A percentile compares a stretch with the other conserved stretches of the same genome.
phyloP scores from a whole-genome alignment of 495 filamentous ascomycete species.

The Penicillium maclennaniae region DNA sequence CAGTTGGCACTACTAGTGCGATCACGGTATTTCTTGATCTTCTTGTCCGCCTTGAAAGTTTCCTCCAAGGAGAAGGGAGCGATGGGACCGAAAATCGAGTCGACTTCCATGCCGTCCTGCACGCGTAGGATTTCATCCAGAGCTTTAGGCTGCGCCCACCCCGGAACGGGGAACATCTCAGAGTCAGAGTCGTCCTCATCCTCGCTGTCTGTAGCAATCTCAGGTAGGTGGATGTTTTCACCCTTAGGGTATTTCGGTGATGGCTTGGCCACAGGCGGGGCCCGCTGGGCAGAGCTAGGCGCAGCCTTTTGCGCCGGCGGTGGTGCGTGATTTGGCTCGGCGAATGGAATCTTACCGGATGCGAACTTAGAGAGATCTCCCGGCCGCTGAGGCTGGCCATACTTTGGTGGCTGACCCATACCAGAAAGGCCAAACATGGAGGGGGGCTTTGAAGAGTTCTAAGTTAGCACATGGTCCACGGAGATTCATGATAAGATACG shows the following conservation, averaged over 20 bases:
- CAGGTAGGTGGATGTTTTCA: conserved; percentile 79
- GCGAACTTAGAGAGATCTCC: conserved; percentile 78
- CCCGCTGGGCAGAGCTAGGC: conserved; percentile 36
- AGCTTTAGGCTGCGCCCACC: conserved; percentile 82
- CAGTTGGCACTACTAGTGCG: conserved; percentile 93
- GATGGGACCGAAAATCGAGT: conserved; percentile 85
- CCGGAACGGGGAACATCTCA: conserved; percentile 57
- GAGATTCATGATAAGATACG: not conserved
- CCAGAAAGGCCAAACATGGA: conserved; percentile 57
- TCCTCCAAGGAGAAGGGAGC: conserved; percentile 88
- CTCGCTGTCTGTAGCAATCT: conserved; percentile 84
- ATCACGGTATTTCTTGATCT: conserved; percentile 78
- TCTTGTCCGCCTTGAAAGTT: conserved; percentile 79
- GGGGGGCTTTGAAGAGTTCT: conserved; percentile 61
- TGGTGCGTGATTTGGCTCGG: conserved; percentile 56
- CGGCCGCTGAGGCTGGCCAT: conserved; percentile 51
- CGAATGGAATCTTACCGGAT: conserved; percentile 87
- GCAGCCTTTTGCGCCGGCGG: conserved; percentile 54
- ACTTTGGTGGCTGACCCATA: conserved; percentile 41
- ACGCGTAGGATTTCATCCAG: conserved; percentile 62
- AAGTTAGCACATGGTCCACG: conserved; percentile 16
- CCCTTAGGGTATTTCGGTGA: conserved; percentile 76
- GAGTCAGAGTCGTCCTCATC: conserved; percentile 66
- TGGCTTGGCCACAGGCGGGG: conserved; percentile 53
- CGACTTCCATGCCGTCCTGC: conserved; percentile 82